phyloP scores from a whole-genome alignment of 169 alveolate species.

The Babesia ovata region DNA sequence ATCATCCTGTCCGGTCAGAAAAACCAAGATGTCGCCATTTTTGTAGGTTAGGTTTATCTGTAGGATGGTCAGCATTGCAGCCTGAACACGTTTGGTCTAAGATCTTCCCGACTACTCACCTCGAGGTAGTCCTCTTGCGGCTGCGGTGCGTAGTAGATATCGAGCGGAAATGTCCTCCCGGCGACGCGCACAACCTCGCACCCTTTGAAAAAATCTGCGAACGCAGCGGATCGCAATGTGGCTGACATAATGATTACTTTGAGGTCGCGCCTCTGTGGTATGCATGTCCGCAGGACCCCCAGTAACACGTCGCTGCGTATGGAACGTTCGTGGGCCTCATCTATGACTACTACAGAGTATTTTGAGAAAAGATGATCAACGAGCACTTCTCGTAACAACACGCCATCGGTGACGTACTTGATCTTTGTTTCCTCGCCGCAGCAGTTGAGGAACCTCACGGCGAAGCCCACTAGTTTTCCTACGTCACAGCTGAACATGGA shows the following conservation, averaged over 20 bases:
- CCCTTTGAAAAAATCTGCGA: constrained; percentile 79
- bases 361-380: constrained; percentile 78
- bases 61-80: constrained; percentile 48
- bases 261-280: constrained; percentile 79
- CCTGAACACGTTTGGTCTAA: constrained; percentile 15
- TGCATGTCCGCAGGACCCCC: constrained; percentile 84
- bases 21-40: constrained; percentile 92
- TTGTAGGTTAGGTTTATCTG: constrained; percentile 56
- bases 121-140: constrained; percentile 65
- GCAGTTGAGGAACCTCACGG: constrained; percentile 89
- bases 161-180: constrained; percentile 46
- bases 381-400: constrained; percentile 91
- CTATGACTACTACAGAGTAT: constrained; percentile 88
- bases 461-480: constrained; percentile 90
- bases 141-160: constrained; percentile 53
- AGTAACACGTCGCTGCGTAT: constrained; percentile 90
- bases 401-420: constrained; percentile 93
- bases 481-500: constrained; percentile 80
- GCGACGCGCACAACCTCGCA: constrained; percentile 37
- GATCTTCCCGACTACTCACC: constrained; percentile 3
- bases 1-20: constrained; percentile 95
- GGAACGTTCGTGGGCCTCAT: constrained; percentile 96
- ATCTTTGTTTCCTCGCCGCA: constrained; percentile 85
- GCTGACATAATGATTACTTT: constrained; percentile 93
- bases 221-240: constrained; percentile 85